Percentiles rank a stretch among this genome's conserved stretches.
These are phyloP conservation scores for Xerocomellus dryophilus DNA, from an alignment of 768 basidiomycete genomes.

Conservation along the genomic window DNA sequence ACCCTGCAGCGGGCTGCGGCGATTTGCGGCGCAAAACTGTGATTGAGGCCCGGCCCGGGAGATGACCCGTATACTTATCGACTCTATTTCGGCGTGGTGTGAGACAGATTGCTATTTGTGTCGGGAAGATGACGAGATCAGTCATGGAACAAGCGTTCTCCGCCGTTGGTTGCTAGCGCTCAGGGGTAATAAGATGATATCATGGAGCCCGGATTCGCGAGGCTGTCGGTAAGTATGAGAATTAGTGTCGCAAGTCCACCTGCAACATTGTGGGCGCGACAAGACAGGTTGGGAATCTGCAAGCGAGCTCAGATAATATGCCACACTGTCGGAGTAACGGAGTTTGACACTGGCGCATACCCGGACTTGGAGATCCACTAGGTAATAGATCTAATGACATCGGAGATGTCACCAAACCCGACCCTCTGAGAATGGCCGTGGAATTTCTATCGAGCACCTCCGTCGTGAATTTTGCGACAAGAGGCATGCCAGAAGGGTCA, in stretches of 20 bases:
- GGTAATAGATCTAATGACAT: conserved; percentile 2
- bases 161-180: background rate
- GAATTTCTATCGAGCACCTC: conserved; percentile 7
- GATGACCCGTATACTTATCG: background rate
- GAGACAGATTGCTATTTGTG: background rate
- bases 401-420: conserved; percentile 23
- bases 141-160: background rate
- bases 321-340: conserved; percentile 11
- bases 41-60: too few relatives aligned
- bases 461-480: conserved; percentile 1
- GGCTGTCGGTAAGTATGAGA: background rate
- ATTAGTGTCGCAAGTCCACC: conserved; percentile 3
- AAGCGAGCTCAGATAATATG: conserved; percentile 9
- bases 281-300: background rate
- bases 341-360: background rate
- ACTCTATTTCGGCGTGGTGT: background rate
- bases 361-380: background rate
- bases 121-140: background rate
- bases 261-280: conserved; percentile 5
- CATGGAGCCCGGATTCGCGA: conserved; percentile 1
- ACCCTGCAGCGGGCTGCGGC: too few relatives aligned
- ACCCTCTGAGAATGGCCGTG: conserved; percentile 5
- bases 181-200: conserved; percentile 9
- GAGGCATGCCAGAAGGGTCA: conserved; percentile 2
- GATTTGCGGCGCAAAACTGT: background rate